Percentiles rank a stretch among this genome's conserved stretches.
Conservation (phyloP, 805 yeast species). For the Lachancea dasiensis region DNA sequence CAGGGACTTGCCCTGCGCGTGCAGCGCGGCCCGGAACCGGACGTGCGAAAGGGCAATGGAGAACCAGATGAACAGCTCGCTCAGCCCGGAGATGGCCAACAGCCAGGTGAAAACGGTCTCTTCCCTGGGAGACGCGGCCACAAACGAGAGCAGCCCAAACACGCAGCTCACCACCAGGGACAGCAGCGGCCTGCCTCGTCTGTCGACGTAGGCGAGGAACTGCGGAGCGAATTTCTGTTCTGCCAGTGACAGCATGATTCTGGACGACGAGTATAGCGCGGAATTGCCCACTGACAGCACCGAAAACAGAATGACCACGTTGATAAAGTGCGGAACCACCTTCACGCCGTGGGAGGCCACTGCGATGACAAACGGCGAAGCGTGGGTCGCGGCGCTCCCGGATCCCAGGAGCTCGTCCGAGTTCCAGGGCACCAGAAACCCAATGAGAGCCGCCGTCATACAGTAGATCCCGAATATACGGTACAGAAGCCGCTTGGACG, state of each 20-base stretch:
- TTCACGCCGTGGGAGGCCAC: conserved; percentile 51
- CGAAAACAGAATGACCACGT: conserved; percentile 64
- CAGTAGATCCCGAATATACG: conserved; percentile 47
- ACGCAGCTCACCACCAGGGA: conserved; percentile 47
- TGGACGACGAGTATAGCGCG: conserved; percentile 63
- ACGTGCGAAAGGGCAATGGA: conserved; percentile 50
- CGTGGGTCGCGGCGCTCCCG: conserved; percentile 39
- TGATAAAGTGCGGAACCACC: conserved; percentile 66
- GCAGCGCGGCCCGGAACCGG: conserved; percentile 54
- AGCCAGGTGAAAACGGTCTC: conserved; percentile 59
- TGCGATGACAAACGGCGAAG: conserved; percentile 67
- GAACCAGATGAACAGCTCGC: conserved; percentile 59
- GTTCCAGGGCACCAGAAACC: conserved; percentile 50
- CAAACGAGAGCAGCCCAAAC: conserved; percentile 57
- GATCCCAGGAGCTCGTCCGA: conserved; percentile 40
- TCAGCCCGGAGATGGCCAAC: conserved; percentile 54
- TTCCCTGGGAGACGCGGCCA: conserved; percentile 57
- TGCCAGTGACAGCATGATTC: conserved; percentile 63
- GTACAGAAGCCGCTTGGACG: conserved; percentile 50
- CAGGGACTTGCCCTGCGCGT: conserved; percentile 45
- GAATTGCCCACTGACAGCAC: conserved; percentile 75
- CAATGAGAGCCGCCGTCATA: conserved; percentile 41
- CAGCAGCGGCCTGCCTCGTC: conserved; percentile 55
- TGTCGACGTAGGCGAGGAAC: conserved; percentile 48
- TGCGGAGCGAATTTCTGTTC: conserved; percentile 68